Evolutionary conservation across 345 rosid genomes (phyloP).

Genomic region (Populus pruinosa): DNA sequence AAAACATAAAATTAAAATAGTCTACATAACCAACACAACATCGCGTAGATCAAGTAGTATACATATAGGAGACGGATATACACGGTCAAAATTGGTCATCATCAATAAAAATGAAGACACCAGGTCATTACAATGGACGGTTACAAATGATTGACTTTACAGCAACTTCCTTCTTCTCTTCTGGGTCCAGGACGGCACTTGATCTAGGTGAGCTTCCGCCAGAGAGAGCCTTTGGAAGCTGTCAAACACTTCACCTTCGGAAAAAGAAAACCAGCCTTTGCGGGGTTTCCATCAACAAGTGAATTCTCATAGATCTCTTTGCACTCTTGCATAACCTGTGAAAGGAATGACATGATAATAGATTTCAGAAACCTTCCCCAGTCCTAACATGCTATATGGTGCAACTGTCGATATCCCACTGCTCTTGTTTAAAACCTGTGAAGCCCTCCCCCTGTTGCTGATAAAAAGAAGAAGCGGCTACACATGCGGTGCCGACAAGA

Average conservation of each 20-base stretch:
- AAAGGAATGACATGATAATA: not conserved
- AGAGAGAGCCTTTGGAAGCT: slow-evolving; percentile 61
- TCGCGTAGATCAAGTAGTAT: not conserved
- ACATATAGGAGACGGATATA: not conserved
- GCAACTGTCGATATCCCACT: not conserved
- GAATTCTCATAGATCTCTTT: slow-evolving; percentile 90
- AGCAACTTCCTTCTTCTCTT: not conserved
- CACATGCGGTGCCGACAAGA: not conserved
- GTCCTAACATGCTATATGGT: not conserved
- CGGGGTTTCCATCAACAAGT: slow-evolving; percentile 75
- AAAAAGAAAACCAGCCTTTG: slow-evolving; percentile 81
- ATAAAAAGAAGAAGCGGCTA: not conserved
- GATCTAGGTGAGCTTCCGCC: slow-evolving; percentile 46
- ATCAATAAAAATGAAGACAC: not conserved
- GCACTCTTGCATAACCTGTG: slow-evolving; percentile 96
- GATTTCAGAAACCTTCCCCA: not conserved
- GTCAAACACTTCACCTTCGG: slow-evolving; percentile 75
- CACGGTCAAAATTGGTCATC: not conserved
- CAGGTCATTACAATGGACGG: not conserved
- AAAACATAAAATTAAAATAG: no score
- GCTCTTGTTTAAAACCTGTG: no score
- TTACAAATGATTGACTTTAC: not conserved
- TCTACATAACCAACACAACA: no score
- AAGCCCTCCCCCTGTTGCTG: not conserved
- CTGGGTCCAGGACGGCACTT: not conserved